These are phyloP conservation scores for Xylariaceae sp. DNA, from an alignment of 2,329 filamentous ascomycete genomes.

Conservation along the genomic window DNA sequence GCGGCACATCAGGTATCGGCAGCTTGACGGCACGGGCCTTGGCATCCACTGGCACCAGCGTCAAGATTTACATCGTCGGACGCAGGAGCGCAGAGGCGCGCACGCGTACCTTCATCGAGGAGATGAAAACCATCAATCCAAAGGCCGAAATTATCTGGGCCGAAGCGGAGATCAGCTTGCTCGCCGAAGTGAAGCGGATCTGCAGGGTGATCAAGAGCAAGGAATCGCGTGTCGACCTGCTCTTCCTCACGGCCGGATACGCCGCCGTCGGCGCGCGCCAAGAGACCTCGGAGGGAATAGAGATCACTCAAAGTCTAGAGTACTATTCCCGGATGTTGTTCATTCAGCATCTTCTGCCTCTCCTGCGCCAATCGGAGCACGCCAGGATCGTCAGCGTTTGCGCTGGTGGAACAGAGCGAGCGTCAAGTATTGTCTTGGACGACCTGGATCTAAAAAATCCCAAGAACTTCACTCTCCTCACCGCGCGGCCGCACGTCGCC, in stretches of 20 bases:
- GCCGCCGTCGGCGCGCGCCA: slow-evolving; percentile 35
- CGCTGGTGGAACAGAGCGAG: slow-evolving; percentile 31
- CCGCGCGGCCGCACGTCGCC: slow-evolving; percentile 30
- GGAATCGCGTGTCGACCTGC: slow-evolving; percentile 38
- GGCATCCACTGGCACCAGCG: slow-evolving; percentile 30
- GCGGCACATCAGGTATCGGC: slow-evolving; percentile 45
- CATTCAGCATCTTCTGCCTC: slow-evolving; percentile 37
- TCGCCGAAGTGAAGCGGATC: slow-evolving; percentile 38
- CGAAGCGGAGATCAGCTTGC: slow-evolving; percentile 42
- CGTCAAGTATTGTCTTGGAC: slow-evolving; percentile 26
- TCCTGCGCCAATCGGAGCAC: slow-evolving; percentile 29
- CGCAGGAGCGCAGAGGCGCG: slow-evolving; percentile 34
- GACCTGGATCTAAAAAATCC: slow-evolving; percentile 34
- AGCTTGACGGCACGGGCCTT: slow-evolving; percentile 37
- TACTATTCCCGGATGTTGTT: slow-evolving; percentile 45
- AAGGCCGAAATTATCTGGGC: slow-evolving; percentile 40
- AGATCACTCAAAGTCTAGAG: slow-evolving; percentile 36
- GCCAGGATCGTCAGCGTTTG: slow-evolving; percentile 35
- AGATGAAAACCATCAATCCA: slow-evolving; percentile 35
- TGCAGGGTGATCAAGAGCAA: slow-evolving; percentile 36
- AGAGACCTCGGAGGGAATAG: slow-evolving; percentile 41
- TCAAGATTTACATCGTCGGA: slow-evolving; percentile 42
- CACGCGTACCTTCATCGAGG: slow-evolving; percentile 32
- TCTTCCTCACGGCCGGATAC: slow-evolving; percentile 44
- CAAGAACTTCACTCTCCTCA: slow-evolving; percentile 27